A percentile compares a stretch with the other conserved stretches of the same genome.
phyloP scores from a whole-genome alignment of 1,284 basidiomycete species.

The Moesziomyces aphidis region DNA sequence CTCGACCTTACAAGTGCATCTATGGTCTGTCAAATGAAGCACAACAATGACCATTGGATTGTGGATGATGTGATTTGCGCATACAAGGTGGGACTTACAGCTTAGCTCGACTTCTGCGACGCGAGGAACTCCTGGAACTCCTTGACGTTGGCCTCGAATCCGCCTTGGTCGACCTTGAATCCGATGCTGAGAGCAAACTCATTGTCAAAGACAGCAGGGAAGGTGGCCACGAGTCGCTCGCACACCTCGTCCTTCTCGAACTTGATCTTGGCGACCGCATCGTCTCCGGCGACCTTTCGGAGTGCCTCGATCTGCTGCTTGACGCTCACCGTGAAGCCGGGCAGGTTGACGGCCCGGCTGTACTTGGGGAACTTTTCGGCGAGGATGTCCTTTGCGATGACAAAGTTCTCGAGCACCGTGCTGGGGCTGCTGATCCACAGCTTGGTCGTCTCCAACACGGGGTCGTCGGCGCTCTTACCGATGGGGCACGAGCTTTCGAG shows the following conservation, averaged over 20 bases:
- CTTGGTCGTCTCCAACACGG: conserved; percentile 15
- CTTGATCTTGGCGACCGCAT: conserved; percentile 42
- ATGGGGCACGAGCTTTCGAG: conserved; percentile 46
- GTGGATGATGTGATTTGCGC: too few species aligned
- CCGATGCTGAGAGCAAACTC: conserved; percentile 39
- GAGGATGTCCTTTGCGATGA: conserved; percentile 41
- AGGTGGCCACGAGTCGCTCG: conserved; percentile 42
- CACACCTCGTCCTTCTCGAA: conserved; percentile 53
- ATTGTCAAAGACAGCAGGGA: conserved; percentile 46
- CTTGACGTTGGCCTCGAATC: conserved; percentile 38
- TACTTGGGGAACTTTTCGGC: conserved; percentile 19
- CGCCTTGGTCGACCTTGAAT: conserved; percentile 51
- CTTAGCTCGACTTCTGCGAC: conserved; percentile 3
- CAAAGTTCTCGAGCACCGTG: conserved; percentile 48
- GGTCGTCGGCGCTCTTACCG: conserved; percentile 35
- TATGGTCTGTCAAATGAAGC: too few species aligned
- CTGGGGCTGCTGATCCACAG: conserved; percentile 43
- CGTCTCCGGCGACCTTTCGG: conserved; percentile 35
- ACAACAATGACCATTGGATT: too few species aligned
- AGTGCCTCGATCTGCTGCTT: conserved; percentile 47
- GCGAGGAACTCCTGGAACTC: conserved; percentile 38
- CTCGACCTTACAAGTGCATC: too few species aligned
- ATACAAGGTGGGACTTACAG: too few species aligned
- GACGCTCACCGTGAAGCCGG: conserved; percentile 50
- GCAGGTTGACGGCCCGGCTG: conserved; percentile 37